Evolutionary conservation across 1,284 basidiomycete genomes (phyloP).

Genomic region (Waitea zeae): DNA sequence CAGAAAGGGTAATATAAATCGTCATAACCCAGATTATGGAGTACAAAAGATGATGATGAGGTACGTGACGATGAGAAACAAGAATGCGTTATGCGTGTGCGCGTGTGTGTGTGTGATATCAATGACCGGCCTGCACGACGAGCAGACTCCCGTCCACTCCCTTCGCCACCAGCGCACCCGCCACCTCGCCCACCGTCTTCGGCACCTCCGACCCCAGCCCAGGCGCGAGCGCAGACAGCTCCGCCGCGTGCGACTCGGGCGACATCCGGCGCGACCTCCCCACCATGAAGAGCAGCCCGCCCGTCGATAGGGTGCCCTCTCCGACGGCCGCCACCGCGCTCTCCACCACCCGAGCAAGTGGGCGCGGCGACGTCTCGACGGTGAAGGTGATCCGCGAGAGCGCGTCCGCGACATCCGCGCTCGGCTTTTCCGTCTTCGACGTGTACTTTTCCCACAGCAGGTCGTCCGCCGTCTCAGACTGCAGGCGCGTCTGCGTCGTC

Average conservation of each 20-base stretch:
- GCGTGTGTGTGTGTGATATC: too few relatives aligned
- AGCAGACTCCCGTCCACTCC: slow-evolving; percentile 35
- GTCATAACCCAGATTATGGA: too few relatives aligned
- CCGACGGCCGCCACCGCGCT: slow-evolving; percentile 16
- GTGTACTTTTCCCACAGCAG: slow-evolving; percentile 45
- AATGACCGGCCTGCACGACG: slow-evolving; percentile 40
- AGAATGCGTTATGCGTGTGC: too few relatives aligned
- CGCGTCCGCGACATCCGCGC: slow-evolving; percentile 18
- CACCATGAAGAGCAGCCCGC: slow-evolving; percentile 36
- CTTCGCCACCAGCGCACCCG: slow-evolving; percentile 42
- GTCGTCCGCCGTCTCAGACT: slow-evolving; percentile 63
- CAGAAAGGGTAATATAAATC: too few relatives aligned
- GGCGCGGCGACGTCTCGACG: slow-evolving; percentile 24
- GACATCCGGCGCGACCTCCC: slow-evolving; percentile 64
- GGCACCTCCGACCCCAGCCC: slow-evolving; percentile 39
- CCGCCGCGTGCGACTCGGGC: slow-evolving; percentile 31
- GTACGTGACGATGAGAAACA: too few relatives aligned
- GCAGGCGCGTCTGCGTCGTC: slow-evolving; percentile 43
- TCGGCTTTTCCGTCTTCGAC: slow-evolving; percentile 9
- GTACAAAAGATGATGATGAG: too few relatives aligned
- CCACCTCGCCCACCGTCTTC: slow-evolving; percentile 64
- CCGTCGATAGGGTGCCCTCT: too few relatives aligned
- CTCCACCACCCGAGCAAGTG: slow-evolving; percentile 37
- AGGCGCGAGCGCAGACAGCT: slow-evolving; percentile 35
- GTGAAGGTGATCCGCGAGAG: slow-evolving; percentile 40